phyloP scores from a whole-genome alignment of 1,284 basidiomycete species.

The Leccinum proximum region DNA sequence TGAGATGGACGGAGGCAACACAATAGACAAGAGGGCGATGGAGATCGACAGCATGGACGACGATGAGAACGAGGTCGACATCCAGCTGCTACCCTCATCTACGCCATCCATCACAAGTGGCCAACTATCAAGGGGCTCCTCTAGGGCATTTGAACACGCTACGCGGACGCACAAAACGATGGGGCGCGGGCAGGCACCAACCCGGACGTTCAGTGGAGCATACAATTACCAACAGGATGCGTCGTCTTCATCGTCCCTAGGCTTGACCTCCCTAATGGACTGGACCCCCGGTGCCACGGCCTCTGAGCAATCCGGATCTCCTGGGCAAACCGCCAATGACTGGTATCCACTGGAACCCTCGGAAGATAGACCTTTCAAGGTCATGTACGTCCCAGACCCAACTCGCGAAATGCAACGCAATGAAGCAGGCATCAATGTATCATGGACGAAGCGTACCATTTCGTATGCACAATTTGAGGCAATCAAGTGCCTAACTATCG shows the following conservation, averaged over 20 bases:
- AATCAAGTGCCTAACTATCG: not conserved
- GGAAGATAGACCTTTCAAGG: not conserved
- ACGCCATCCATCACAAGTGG: too few relatives aligned
- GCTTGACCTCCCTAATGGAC: not conserved
- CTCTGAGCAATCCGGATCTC: not conserved
- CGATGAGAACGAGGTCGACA: too few relatives aligned
- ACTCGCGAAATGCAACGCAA: not conserved
- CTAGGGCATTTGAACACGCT: too few relatives aligned
- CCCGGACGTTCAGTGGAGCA: not conserved
- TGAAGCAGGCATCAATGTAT: not conserved
- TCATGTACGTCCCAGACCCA: not conserved
- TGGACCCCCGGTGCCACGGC: not conserved
- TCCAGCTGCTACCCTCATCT: not conserved
- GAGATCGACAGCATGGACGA: too few relatives aligned
- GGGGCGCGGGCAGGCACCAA: not conserved
- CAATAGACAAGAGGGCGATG: too few relatives aligned
- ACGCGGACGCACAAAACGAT: too few relatives aligned
- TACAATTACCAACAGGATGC: not conserved
- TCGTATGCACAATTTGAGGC: not conserved
- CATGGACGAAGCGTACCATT: not conserved
- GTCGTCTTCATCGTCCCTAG: not conserved
- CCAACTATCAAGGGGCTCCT: too few relatives aligned
- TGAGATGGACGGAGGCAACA: too few relatives aligned
- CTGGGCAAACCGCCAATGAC: not conserved
- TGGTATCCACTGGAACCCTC: not conserved